These are phyloP conservation scores for Coffea canephora DNA, from an alignment of 257 asterid species.

Conservation along the genomic window DNA sequence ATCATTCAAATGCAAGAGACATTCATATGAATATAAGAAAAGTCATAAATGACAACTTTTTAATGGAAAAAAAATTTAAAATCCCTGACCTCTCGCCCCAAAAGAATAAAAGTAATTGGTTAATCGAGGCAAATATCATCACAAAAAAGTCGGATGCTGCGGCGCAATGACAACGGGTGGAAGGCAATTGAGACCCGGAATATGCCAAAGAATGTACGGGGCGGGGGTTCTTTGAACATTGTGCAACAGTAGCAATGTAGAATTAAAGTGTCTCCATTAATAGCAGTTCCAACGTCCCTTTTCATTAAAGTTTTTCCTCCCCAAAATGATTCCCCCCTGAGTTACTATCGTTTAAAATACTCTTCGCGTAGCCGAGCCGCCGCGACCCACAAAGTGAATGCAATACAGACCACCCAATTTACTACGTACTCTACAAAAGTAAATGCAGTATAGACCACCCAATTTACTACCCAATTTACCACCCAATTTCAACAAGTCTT, in stretches of 20 bases:
- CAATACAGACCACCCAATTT: not conserved
- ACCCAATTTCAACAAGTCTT: too few relatives aligned
- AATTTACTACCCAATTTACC: not conserved
- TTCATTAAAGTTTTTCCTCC: too few relatives aligned
- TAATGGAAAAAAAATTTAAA: too few relatives aligned
- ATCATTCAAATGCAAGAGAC: too few relatives aligned
- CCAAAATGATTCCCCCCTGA: not conserved
- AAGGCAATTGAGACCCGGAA: slow-evolving; percentile 1
- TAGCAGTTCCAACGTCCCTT: slow-evolving; percentile 1
- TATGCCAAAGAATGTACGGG: not conserved
- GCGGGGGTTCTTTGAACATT: not conserved
- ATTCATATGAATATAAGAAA: too few relatives aligned
- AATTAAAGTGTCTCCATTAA: slow-evolving; percentile 8
- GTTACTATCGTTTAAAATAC: not conserved
- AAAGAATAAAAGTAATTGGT: too few relatives aligned
- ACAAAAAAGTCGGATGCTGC: not conserved
- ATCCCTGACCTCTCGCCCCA: too few relatives aligned
- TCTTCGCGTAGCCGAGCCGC: slow-evolving; percentile 13
- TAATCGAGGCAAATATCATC: too few relatives aligned
- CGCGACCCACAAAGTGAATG: slow-evolving; percentile 17
- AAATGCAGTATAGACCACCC: not conserved
- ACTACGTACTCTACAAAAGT: not conserved
- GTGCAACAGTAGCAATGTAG: not conserved
- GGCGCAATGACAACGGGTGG: not conserved
- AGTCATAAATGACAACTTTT: too few relatives aligned